phyloP scores from a whole-genome alignment of 2,329 filamentous ascomycete species.

The Fusarium sp. region DNA sequence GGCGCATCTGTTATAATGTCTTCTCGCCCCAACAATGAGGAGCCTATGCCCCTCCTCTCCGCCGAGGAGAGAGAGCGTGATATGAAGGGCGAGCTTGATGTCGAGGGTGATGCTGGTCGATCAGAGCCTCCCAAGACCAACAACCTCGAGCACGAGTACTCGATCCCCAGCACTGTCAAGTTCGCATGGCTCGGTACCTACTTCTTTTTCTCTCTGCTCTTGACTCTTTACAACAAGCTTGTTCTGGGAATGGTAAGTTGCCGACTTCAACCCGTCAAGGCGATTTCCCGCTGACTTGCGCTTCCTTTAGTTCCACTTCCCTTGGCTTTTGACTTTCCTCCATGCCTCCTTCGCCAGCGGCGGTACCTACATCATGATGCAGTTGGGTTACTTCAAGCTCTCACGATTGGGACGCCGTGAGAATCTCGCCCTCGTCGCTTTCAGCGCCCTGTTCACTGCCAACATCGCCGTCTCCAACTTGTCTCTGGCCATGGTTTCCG shows the following conservation, averaged over 20 bases:
- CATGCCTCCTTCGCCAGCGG: constrained; percentile 69
- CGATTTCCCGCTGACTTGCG: constrained; percentile 34
- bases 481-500: constrained; percentile 71
- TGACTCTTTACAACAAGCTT: constrained; percentile 72
- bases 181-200: constrained; percentile 65
- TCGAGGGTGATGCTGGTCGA: constrained; percentile 51
- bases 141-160: constrained; percentile 61
- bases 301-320: constrained; percentile 65
- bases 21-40: constrained; percentile 51
- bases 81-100: constrained; percentile 50
- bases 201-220: constrained; percentile 62
- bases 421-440: constrained; percentile 67
- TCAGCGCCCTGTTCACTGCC: constrained; percentile 72
- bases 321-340: constrained; percentile 71
- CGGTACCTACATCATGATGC: constrained; percentile 67
- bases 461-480: constrained; percentile 76
- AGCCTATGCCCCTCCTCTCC: constrained; percentile 51
- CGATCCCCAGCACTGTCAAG: constrained; percentile 60
- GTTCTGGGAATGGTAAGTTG: constrained; percentile 64
- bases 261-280: not conserved
- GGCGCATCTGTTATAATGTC: constrained; percentile 50
- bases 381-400: constrained; percentile 65
- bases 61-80: constrained; percentile 52
- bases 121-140: constrained; percentile 49
- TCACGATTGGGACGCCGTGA: constrained; percentile 66